Conservation (phyloP, 164 flowering plant species). For the Litsea cubeba region DNA sequence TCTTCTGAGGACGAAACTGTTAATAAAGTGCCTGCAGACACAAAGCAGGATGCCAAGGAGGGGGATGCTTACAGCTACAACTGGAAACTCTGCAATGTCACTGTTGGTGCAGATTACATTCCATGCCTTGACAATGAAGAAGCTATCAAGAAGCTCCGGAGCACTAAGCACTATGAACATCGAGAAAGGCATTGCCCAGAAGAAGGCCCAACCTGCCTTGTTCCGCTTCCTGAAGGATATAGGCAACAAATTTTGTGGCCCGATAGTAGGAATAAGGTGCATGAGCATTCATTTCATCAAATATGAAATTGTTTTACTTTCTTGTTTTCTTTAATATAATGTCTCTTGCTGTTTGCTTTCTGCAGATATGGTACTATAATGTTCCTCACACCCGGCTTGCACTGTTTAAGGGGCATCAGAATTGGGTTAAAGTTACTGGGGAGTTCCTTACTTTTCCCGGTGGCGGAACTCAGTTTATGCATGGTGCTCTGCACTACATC, state of each 20-base stretch:
- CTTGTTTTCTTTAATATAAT: not conserved
- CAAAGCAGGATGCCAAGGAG: not conserved
- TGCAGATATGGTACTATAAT: constrained; percentile 93
- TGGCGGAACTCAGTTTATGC: constrained; percentile 96
- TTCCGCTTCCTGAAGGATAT: constrained; percentile 84
- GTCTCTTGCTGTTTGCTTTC: not conserved
- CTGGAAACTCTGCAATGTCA: constrained; percentile 80
- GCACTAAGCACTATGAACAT: constrained; percentile 95
- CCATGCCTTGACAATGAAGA: constrained; percentile 91
- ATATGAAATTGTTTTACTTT: not conserved
- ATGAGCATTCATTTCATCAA: not conserved
- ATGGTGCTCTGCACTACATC: constrained; percentile 92
- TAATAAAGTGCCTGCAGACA: constrained; percentile 23
- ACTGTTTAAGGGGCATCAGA: constrained; percentile 82
- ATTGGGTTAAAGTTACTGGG: constrained; percentile 92
- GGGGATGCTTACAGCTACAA: constrained; percentile 11
- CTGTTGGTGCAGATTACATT: constrained; percentile 89
- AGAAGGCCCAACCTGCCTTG: constrained; percentile 81
- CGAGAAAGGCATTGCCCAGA: constrained; percentile 96
- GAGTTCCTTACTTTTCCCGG: constrained; percentile 95
- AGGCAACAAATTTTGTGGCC: constrained; percentile 82
- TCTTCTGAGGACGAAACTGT: constrained; percentile 17
- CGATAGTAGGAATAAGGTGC: constrained; percentile 88
- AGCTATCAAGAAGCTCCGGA: constrained; percentile 61
- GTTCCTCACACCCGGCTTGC: constrained; percentile 94